Conservation (phyloP, 78 protist species). For the Trichosphaerium sp. region DNA sequence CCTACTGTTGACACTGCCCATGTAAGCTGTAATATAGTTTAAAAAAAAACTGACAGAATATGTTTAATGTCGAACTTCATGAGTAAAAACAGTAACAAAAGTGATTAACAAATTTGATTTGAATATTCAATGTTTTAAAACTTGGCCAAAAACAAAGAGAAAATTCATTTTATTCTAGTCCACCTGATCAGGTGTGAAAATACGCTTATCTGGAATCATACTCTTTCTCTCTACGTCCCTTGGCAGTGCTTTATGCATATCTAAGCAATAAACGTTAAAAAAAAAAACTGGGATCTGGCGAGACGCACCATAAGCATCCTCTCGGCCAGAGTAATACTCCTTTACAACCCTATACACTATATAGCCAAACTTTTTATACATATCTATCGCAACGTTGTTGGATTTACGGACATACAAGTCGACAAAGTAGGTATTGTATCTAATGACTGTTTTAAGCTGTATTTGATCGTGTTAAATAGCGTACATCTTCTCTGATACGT, state of each 20-base stretch:
- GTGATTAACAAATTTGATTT: too few species aligned
- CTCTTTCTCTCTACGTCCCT: constrained; percentile 70
- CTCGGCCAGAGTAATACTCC: constrained; percentile 83
- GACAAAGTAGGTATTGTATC: constrained; percentile 82
- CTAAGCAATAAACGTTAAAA: not conserved
- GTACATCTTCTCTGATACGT: constrained; percentile 59
- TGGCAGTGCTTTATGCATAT: constrained; percentile 71
- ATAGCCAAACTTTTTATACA: constrained; percentile 84
- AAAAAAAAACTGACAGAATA: too few species aligned
- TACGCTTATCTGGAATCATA: constrained; percentile 69
- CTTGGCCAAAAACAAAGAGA: too few species aligned
- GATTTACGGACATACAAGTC: constrained; percentile 89
- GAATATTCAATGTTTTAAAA: too few species aligned
- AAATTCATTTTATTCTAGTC: too few species aligned
- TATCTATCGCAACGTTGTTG: constrained; percentile 78
- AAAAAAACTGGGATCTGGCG: not conserved
- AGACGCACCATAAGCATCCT: constrained; percentile 70
- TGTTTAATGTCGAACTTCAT: too few species aligned
- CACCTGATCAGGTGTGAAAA: too few species aligned
- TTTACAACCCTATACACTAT: constrained; percentile 67
- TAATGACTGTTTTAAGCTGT: not conserved
- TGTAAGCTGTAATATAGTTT: too few species aligned
- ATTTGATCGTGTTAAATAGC: not conserved
- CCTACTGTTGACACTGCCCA: too few species aligned
- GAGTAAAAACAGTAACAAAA: too few species aligned